phyloP scores from a whole-genome alignment of 345 rosid genomes.

The Brassica rapa region DNA sequence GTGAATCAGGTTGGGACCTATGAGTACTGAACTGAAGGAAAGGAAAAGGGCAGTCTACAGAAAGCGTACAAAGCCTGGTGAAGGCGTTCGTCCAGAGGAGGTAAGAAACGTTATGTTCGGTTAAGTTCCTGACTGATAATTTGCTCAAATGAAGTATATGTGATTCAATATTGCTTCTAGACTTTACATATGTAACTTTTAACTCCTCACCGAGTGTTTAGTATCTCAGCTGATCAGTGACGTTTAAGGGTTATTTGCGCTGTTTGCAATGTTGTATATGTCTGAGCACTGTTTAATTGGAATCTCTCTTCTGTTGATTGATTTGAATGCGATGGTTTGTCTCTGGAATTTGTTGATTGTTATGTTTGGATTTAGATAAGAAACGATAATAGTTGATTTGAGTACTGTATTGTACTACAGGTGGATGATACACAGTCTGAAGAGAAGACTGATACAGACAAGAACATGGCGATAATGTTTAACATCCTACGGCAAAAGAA shows the following conservation, averaged over 20 bases:
- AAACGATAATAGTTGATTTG: slow-evolving; percentile 11
- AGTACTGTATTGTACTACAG: slow-evolving; percentile 35
- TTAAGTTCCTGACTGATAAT: slow-evolving; percentile 2
- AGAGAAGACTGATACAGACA: slow-evolving; percentile 83
- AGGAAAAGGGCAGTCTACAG: slow-evolving; percentile 51
- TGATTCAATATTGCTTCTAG: neutral
- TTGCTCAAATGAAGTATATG: neutral
- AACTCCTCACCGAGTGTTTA: neutral
- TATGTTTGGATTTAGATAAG: slow-evolving; percentile 5
- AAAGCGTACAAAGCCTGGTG: slow-evolving; percentile 55
- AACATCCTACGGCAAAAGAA: slow-evolving; percentile 58
- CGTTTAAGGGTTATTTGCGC: neutral
- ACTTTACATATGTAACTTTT: neutral
- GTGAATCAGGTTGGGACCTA: slow-evolving; percentile 77
- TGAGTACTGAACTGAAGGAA: slow-evolving; percentile 69
- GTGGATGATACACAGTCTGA: slow-evolving; percentile 56
- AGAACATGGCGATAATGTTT: slow-evolving; percentile 76
- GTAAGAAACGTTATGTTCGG: slow-evolving; percentile 40
- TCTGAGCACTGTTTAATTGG: neutral
- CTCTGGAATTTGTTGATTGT: slow-evolving; percentile 4
- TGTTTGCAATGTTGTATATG: neutral
- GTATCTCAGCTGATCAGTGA: neutral
- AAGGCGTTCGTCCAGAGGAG: slow-evolving; percentile 70
- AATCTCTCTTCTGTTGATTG: slow-evolving; percentile 4
- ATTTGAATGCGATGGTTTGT: neutral